Percentiles rank a stretch among this genome's conserved stretches.
Evolutionary conservation across 352 stramenopile genomes (phyloP).

Genomic region (Phytophthora brassicae): DNA sequence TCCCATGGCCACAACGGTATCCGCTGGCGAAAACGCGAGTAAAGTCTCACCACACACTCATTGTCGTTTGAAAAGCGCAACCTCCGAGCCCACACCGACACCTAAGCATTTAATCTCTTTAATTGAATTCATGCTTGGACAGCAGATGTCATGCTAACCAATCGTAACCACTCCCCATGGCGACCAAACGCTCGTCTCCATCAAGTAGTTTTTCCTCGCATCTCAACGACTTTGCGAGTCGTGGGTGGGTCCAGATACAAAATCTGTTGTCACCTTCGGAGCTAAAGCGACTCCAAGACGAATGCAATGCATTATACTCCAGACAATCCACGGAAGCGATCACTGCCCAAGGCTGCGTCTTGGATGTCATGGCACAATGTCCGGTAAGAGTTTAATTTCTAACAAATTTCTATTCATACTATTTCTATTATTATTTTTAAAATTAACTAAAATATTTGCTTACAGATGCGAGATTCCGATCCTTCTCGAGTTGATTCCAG

Average conservation of each 20-base stretch:
- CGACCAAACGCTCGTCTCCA: constrained; percentile 5
- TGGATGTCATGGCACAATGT: constrained; percentile 59
- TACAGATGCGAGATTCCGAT: constrained; percentile 46
- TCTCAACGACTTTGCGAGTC: constrained; percentile 17
- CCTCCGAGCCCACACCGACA: no score
- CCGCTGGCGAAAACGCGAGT: no score
- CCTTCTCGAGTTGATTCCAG: constrained; percentile 22
- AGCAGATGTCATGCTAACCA: not conserved
- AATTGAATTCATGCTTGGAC: not conserved
- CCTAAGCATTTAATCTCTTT: not conserved
- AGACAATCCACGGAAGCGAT: constrained; percentile 19
- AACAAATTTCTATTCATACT: constrained; percentile 12
- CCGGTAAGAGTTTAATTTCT: no score
- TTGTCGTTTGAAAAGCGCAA: no score
- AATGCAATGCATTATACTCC: constrained; percentile 33
- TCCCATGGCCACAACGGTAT: no score
- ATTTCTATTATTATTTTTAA: not conserved
- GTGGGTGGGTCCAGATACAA: constrained; percentile 28
- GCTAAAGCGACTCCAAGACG: constrained; percentile 34
- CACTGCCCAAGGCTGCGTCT: constrained; percentile 46
- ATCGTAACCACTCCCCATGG: not conserved
- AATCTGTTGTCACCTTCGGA: constrained; percentile 42
- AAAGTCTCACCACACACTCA: no score
- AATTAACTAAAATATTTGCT: not conserved
- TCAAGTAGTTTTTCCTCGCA: not conserved